Evolutionary conservation across 352 stramenopile species (phyloP).

Genomic region (Pythium grandisporangium): DNA sequence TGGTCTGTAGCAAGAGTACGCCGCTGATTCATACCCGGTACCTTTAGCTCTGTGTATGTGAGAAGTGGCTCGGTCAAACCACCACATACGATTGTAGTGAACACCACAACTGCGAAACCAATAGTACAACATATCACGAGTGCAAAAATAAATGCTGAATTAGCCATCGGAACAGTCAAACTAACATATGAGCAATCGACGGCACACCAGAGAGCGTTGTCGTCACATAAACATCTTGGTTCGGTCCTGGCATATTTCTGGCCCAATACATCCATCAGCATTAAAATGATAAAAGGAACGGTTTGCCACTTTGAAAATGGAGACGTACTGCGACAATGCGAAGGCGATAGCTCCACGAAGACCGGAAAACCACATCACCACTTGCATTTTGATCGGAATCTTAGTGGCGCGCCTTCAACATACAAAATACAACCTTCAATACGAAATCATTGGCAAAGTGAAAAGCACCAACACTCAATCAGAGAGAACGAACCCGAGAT

Average conservation of each 20-base stretch:
- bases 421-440: not conserved
- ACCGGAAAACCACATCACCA: conserved; percentile 89
- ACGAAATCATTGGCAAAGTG: conserved; percentile 20
- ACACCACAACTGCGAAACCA: conserved; percentile 82
- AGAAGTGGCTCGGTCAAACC: conserved; percentile 87
- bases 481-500: conserved; percentile 27
- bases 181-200: too few species aligned
- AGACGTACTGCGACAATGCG: conserved; percentile 76
- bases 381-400: conserved; percentile 87
- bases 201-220: conserved; percentile 50
- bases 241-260: conserved; percentile 91
- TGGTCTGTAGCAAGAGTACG: too few species aligned
- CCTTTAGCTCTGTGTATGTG: conserved; percentile 63
- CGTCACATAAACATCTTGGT: conserved; percentile 84
- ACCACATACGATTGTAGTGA: conserved; percentile 95
- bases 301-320: too few species aligned
- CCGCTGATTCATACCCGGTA: conserved; percentile 5
- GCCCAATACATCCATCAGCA: too few species aligned
- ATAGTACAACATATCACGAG: too few species aligned
- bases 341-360: conserved; percentile 75
- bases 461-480: conserved; percentile 41
- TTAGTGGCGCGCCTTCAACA: conserved; percentile 37
- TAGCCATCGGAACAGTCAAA: too few species aligned
- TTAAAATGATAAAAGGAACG: too few species aligned
- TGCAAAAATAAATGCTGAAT: too few species aligned